Conservation (phyloP, 345 rosid species). For the Xanthoceras sorbifolium region DNA sequence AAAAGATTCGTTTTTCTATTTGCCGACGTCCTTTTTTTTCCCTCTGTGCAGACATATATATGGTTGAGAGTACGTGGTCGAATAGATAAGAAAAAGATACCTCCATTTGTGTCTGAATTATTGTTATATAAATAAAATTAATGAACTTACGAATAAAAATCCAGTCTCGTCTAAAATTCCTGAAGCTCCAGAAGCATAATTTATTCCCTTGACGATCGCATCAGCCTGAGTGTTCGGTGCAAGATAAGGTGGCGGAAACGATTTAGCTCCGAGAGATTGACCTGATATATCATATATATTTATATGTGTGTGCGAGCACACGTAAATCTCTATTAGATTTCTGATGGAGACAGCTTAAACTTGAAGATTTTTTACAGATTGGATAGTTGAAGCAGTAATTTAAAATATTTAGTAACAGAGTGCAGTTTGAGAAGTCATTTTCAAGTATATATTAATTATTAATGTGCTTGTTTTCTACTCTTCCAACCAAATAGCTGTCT, state of each 20-base stretch:
- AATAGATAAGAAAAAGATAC: too few relatives aligned
- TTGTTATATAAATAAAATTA: neutral
- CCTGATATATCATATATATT: constrained; percentile 37
- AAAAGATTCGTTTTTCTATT: neutral
- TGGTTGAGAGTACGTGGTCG: too few relatives aligned
- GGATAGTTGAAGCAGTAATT: too few relatives aligned
- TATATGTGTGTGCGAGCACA: too few relatives aligned
- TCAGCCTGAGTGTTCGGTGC: constrained; percentile 39
- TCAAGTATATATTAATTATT: constrained; percentile 11
- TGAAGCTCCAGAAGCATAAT: constrained; percentile 60
- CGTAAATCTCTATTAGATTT: too few relatives aligned
- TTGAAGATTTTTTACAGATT: neutral
- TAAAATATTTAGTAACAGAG: neutral
- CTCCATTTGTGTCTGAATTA: too few relatives aligned
- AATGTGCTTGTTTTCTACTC: neutral
- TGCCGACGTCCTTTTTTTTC: too few relatives aligned
- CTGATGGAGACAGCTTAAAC: too few relatives aligned
- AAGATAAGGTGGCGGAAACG: constrained; percentile 48
- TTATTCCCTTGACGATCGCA: constrained; percentile 41
- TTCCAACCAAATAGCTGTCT: neutral
- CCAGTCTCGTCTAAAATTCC: constrained; percentile 61
- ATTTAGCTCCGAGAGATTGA: constrained; percentile 50
- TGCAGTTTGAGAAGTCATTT: neutral
- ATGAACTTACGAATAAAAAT: constrained; percentile 44
- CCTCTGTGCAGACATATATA: too few relatives aligned